phyloP scores from a whole-genome alignment of 169 alveolate species.

The Perkinsus chesapeaki region DNA sequence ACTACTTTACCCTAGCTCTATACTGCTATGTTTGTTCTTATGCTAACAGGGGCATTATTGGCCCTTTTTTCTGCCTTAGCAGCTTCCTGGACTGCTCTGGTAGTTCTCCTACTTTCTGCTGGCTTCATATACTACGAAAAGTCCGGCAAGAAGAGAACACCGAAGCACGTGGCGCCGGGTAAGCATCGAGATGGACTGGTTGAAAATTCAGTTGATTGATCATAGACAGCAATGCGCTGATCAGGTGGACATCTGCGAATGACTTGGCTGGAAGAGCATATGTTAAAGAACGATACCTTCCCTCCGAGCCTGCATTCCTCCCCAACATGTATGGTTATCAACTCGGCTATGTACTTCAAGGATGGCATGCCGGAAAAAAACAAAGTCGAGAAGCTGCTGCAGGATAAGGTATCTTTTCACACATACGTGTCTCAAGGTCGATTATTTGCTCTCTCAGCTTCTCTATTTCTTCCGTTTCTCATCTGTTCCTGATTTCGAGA shows the following conservation, averaged over 20 bases:
- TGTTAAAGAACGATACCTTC: neutral
- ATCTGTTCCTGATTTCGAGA: neutral
- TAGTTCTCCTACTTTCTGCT: neutral
- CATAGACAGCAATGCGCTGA: neutral
- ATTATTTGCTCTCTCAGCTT: neutral
- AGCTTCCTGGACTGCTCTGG: neutral
- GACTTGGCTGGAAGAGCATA: neutral
- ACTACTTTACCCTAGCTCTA: neutral
- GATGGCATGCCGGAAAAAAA: neutral
- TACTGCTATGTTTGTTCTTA: neutral
- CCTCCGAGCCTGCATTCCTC: neutral
- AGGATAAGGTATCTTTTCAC: neutral
- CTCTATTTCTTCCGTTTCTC: neutral
- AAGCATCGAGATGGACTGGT: neutral
- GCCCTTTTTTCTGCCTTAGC: neutral
- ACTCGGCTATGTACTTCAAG: conserved; percentile 1
- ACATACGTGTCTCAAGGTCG: neutral
- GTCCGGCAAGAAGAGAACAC: neutral
- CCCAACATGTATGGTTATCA: neutral
- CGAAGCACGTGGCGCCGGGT: neutral
- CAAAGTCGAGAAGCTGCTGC: neutral
- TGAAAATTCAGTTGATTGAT: too few relatives aligned
- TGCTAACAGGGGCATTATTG: neutral
- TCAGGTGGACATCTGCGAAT: neutral
- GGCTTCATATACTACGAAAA: neutral